These are phyloP conservation scores for Emericellopsis atlantica DNA, from an alignment of 2,329 filamentous ascomycete species.

Conservation along the genomic window DNA sequence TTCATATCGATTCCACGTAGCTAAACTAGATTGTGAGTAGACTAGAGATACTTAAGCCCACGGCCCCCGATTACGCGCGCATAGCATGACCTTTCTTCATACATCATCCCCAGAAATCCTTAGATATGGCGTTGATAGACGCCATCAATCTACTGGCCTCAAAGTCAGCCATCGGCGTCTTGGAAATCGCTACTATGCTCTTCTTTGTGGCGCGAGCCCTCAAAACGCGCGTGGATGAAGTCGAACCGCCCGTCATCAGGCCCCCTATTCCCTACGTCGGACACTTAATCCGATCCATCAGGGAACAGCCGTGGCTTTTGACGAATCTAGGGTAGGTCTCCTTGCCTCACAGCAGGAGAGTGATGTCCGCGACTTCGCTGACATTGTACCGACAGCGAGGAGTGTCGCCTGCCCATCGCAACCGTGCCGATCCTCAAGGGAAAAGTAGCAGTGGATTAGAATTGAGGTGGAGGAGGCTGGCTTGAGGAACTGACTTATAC, in stretches of 20 bases:
- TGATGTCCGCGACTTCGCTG: neutral
- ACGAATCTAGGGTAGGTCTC: too few relatives aligned
- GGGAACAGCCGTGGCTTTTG: too few relatives aligned
- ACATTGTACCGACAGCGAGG: too few relatives aligned
- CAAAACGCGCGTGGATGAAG: too few relatives aligned
- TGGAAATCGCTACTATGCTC: neutral
- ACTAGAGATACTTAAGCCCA: neutral
- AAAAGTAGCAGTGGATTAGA: too few relatives aligned
- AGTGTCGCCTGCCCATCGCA: conserved; percentile 18
- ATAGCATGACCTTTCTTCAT: neutral
- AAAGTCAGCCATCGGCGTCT: neutral
- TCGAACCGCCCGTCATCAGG: too few relatives aligned
- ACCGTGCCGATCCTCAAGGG: conserved; percentile 29
- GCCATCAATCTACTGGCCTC: neutral
- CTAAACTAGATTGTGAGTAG: neutral
- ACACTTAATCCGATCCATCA: too few relatives aligned
- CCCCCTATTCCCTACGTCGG: too few relatives aligned
- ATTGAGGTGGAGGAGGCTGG: too few relatives aligned
- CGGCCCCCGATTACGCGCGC: neutral
- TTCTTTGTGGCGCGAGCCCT: too few relatives aligned
- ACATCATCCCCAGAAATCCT: neutral
- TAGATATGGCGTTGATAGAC: neutral
- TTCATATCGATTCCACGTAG: neutral
- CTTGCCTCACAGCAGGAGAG: neutral
- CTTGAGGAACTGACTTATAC: too few relatives aligned